A percentile compares a stretch with the other conserved stretches of the same genome.
phyloP scores from a whole-genome alignment of 331 rosid genomes.

The Phaseolus coccineus region DNA sequence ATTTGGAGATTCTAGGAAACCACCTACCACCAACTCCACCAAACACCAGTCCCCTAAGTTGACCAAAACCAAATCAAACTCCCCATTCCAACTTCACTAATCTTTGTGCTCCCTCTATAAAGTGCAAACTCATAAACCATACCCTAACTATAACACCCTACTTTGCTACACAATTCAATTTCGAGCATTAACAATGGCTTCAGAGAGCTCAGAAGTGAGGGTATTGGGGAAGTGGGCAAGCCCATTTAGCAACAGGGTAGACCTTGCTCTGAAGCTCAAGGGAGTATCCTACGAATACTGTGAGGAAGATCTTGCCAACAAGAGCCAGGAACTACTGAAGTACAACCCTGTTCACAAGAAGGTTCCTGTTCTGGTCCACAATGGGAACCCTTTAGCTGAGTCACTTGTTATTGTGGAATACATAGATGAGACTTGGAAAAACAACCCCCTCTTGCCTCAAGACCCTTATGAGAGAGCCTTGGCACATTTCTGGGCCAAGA shows the following conservation, averaged over 20 bases:
- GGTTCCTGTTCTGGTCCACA: conserved; percentile 48
- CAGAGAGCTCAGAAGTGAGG: conserved; percentile 35
- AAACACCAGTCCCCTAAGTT: background rate
- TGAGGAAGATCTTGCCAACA: conserved; percentile 35
- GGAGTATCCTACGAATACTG: conserved; percentile 46
- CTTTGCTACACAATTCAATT: background rate
- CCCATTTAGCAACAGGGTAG: conserved; percentile 46
- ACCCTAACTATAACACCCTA: background rate
- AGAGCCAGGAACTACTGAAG: conserved; percentile 45
- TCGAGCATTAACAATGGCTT: conserved; percentile 25
- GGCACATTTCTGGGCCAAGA: conserved; percentile 50
- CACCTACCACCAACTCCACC: conserved; percentile 11
- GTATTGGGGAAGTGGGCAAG: conserved; percentile 49
- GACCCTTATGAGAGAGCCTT: conserved; percentile 49
- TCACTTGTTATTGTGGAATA: conserved; percentile 52
- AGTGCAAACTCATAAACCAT: background rate
- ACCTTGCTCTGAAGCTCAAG: conserved; percentile 50
- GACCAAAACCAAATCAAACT: background rate
- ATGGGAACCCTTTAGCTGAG: conserved; percentile 47
- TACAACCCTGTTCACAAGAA: conserved; percentile 52
- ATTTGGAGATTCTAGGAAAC: background rate
- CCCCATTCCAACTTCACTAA: background rate
- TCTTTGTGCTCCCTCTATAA: conserved; percentile 9
- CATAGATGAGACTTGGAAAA: conserved; percentile 48
- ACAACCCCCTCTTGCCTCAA: conserved; percentile 48